A percentile compares a stretch with the other conserved stretches of the same genome.
Conservation (phyloP, 2,329 filamentous ascomycete species). For the Diaporthe capsici region DNA sequence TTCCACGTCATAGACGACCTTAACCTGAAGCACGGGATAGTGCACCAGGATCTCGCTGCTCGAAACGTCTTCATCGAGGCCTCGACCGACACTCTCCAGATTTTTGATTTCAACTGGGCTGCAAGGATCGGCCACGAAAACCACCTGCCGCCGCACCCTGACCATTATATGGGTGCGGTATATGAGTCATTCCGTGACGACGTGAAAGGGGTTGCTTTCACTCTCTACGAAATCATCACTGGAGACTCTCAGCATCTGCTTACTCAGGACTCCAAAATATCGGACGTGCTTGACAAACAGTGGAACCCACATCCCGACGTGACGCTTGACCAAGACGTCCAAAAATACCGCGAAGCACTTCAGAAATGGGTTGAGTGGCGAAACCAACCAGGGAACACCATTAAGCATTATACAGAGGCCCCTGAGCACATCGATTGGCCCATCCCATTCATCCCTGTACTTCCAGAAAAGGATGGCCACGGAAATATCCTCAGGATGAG, state of each 20-base stretch:
- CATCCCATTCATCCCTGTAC: background rate
- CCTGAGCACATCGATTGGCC: conserved; percentile 7
- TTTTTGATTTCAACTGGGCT: conserved; percentile 55
- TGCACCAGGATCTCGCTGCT: conserved; percentile 55
- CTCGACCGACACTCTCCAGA: conserved; percentile 49
- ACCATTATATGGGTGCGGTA: background rate
- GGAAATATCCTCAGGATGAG: background rate
- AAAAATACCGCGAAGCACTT: conserved; percentile 1
- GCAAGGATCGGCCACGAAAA: background rate
- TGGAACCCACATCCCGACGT: conserved; percentile 12
- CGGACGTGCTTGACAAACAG: conserved; percentile 34
- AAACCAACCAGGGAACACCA: conserved; percentile 46
- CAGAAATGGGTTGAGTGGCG: conserved; percentile 51
- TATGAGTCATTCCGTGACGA: conserved; percentile 46
- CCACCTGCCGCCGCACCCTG: background rate
- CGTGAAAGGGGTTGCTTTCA: conserved; percentile 52
- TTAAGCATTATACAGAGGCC: conserved; percentile 10
- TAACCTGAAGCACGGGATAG: conserved; percentile 54
- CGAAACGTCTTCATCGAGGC: conserved; percentile 55
- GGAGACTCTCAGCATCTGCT: conserved; percentile 43
- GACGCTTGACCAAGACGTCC: background rate
- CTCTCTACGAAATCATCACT: conserved; percentile 53
- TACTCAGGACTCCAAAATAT: conserved; percentile 45
- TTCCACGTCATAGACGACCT: conserved; percentile 54
- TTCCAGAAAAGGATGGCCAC: background rate